These are phyloP conservation scores for Solanum tacnaense DNA, from an alignment of 257 asterid species.

Conservation along the genomic window DNA sequence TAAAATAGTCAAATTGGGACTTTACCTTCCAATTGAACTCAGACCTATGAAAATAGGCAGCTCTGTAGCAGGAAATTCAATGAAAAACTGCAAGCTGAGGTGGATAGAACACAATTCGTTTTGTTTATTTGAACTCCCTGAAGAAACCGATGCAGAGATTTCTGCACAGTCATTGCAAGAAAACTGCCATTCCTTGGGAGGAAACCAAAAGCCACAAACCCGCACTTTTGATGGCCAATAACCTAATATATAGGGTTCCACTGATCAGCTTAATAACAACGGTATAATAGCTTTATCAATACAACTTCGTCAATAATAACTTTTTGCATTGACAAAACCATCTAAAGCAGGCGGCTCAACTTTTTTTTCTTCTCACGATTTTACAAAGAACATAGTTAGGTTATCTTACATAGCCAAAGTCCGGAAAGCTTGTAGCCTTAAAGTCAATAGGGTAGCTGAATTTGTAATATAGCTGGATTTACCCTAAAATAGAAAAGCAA, in stretches of 20 bases:
- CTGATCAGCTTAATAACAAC: not conserved
- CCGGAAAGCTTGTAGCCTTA: not conserved
- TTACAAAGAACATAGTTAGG: not conserved
- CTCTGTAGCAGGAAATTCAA: slow-evolving; percentile 30
- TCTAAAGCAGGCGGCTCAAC: not conserved
- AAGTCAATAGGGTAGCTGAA: not conserved
- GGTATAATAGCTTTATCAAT: not conserved
- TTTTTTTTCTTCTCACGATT: not conserved
- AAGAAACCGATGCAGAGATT: slow-evolving; percentile 28
- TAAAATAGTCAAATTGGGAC: slow-evolving; percentile 4
- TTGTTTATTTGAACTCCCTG: slow-evolving; percentile 19
- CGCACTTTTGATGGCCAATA: slow-evolving; percentile 88
- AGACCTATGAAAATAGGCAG: slow-evolving; percentile 68
- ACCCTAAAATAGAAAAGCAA: not conserved
- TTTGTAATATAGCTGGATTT: not conserved
- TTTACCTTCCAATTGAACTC: slow-evolving; percentile 88
- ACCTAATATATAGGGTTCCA: slow-evolving; percentile 28
- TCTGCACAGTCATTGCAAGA: slow-evolving; percentile 70
- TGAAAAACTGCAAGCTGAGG: slow-evolving; percentile 34
- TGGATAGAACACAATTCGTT: slow-evolving; percentile 51
- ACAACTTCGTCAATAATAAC: not conserved
- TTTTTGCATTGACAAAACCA: not conserved
- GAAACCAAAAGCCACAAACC: slow-evolving; percentile 94
- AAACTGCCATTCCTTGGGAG: slow-evolving; percentile 82
- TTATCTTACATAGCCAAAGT: not conserved